These are phyloP conservation scores for Komagataella mondaviorum DNA, from an alignment of 805 yeast genomes.

Conservation along the genomic window DNA sequence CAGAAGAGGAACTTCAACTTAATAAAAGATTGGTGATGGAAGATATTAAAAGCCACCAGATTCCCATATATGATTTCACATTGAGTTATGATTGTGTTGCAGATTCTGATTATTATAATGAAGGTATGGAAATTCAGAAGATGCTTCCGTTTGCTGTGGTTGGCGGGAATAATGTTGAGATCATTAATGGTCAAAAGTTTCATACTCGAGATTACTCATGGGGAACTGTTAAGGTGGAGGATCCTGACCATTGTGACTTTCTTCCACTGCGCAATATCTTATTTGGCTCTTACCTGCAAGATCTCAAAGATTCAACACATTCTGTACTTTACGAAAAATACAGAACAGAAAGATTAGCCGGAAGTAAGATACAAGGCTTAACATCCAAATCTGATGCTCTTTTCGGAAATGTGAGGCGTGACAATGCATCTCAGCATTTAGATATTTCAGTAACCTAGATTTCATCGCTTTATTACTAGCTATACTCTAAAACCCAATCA, in stretches of 20 bases:
- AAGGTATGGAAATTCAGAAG: constrained; percentile 7
- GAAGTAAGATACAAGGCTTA: constrained; percentile 11
- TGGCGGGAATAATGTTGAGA: constrained; percentile 66
- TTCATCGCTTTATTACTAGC: neutral
- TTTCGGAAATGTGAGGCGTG: neutral
- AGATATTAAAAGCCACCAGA: constrained; percentile 17
- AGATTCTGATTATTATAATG: neutral
- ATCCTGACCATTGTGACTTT: constrained; percentile 71
- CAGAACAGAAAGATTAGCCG: constrained; percentile 49
- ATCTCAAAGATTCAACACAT: constrained; percentile 63
- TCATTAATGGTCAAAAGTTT: constrained; percentile 55
- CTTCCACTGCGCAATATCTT: constrained; percentile 60
- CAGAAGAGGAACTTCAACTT: constrained; percentile 31
- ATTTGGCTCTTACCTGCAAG: constrained; percentile 70
- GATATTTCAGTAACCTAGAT: neutral
- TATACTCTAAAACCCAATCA: neutral
- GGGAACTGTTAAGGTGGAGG: constrained; percentile 77
- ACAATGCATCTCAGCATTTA: neutral
- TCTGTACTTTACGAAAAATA: constrained; percentile 65
- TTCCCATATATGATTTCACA: constrained; percentile 16
- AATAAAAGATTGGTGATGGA: constrained; percentile 33
- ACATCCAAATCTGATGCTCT: neutral
- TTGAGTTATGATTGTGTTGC: constrained; percentile 9
- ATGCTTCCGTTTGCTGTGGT: constrained; percentile 80
- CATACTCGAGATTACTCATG: constrained; percentile 76